Evolutionary conservation across 2,329 filamentous ascomycete species (phyloP).

Genomic region (Myriosclerotinia duriaeana): DNA sequence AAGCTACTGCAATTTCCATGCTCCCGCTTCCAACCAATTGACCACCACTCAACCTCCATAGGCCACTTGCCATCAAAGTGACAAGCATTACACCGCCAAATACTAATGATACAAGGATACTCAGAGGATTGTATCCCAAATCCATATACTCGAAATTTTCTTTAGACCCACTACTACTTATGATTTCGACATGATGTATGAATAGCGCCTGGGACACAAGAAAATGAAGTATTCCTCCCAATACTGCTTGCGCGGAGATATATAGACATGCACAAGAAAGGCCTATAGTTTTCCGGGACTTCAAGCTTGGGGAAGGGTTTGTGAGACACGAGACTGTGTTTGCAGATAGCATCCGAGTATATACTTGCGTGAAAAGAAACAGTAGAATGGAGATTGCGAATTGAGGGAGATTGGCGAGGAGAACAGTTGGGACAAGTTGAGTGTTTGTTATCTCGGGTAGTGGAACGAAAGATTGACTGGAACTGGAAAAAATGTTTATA

Average conservation of each 20-base stretch:
- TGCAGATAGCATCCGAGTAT: constrained; percentile 48
- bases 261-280: constrained; percentile 8
- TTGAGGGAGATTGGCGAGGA: constrained; percentile 51
- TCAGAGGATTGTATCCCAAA: constrained; percentile 15
- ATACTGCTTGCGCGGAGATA: neutral
- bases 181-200: constrained; percentile 6
- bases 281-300: constrained; percentile 3
- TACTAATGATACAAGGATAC: constrained; percentile 12
- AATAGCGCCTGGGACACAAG: constrained; percentile 18
- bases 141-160: constrained; percentile 6
- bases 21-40: constrained; percentile 32
- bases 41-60: constrained; percentile 26
- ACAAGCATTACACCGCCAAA: constrained; percentile 1
- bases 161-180: neutral
- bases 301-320: neutral
- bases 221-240: constrained; percentile 1
- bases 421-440: constrained; percentile 26
- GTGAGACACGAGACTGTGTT: constrained; percentile 44
- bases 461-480: constrained; percentile 12
- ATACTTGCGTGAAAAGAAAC: constrained; percentile 46
- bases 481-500: constrained; percentile 1
- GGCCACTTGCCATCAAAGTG: constrained; percentile 22
- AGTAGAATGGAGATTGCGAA: constrained; percentile 49
- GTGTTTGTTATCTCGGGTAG: constrained; percentile 7
- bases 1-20: constrained; percentile 32